Percentiles rank a stretch among this genome's conserved stretches.
Evolutionary conservation across 208 protist species (phyloP).

Genomic region (Entamoeba moshkovskii): DNA sequence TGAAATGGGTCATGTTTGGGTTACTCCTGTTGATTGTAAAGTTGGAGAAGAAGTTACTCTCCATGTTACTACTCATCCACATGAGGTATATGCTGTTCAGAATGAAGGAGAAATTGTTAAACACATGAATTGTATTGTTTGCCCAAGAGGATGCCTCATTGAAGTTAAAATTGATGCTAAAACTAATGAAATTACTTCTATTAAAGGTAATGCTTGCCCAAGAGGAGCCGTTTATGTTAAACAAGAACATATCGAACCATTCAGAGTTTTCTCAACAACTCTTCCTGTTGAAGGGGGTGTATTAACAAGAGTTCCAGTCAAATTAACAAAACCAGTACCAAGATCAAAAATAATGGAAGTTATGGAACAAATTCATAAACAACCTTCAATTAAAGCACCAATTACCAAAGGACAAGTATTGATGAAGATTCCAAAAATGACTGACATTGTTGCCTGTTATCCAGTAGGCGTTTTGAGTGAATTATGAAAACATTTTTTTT

Average conservation of each 20-base stretch:
- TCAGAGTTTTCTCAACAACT: not conserved
- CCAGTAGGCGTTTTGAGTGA: not conserved
- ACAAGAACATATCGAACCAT: constrained; percentile 10
- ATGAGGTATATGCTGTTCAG: not conserved
- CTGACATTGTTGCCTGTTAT: not conserved
- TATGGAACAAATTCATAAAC: not conserved
- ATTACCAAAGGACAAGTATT: not conserved
- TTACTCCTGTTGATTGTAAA: not conserved
- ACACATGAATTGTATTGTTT: not conserved
- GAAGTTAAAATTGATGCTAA: not conserved
- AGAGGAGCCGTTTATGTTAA: constrained; percentile 3
- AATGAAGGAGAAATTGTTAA: not conserved
- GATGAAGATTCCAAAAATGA: not conserved
- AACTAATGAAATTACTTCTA: not conserved
- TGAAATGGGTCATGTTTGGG: constrained; percentile 5
- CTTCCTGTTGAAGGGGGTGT: not conserved
- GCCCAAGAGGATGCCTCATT: constrained; percentile 8
- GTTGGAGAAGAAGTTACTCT: not conserved
- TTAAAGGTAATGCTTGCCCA: constrained; percentile 11
- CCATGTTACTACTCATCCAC: not conserved
- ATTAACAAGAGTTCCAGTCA: not conserved
- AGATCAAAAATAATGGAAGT: not conserved
- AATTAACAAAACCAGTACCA: not conserved
- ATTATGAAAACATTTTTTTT: not conserved
- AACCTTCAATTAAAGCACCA: not conserved